Evolutionary conservation across 768 basidiomycete genomes (phyloP), one percentile per base, ranked within the genome.

Genomic region (Suillus tomentosus): DNA sequence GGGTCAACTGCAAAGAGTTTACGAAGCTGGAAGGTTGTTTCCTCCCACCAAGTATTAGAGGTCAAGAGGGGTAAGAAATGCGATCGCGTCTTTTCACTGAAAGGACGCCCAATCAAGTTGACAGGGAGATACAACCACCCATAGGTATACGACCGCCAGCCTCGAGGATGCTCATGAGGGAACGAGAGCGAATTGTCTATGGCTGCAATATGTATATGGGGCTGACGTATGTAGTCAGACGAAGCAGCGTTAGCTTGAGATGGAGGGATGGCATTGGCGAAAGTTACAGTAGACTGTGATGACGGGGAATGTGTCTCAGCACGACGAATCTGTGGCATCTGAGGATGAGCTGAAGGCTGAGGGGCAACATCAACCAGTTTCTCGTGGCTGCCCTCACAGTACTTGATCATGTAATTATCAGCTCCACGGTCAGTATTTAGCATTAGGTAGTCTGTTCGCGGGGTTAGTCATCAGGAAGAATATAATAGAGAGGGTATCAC

Each of bases 131-230:
- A 94, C 47, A 95, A 73, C 93, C 93, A 94, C 34, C 92, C 93
- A 68, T 94, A 96, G 1, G 93, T 92, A 71, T 90, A 95, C 14
- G 88, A 88, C 45, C 87, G 82, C 86, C 85, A 87, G 37, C 87
- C 94, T 64, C 87, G 84, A 0, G 95, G 95, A 69, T 96, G 94
- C 70, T 94, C 90, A 67, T 95, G 92, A 31, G 95, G 95, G 71
- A 95, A 96, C 3, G 92, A 92, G 43, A 96, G 84, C 0, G 92
- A 95, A 74, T 96, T 96, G 72, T 96, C 95, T 66, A 96, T 96
- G 11, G 94, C 94, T 53, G 94, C 94, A 63, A 95, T 91, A 71
- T 95, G 94, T 50, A 95, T 87, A 72, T 95, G 94, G 2, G 93
- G 91, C 65, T 82, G 82, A 59, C 85, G 83, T 50, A 80, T 85